Conservation (phyloP, 306 rosid species). For the Cicer yamashitae region DNA sequence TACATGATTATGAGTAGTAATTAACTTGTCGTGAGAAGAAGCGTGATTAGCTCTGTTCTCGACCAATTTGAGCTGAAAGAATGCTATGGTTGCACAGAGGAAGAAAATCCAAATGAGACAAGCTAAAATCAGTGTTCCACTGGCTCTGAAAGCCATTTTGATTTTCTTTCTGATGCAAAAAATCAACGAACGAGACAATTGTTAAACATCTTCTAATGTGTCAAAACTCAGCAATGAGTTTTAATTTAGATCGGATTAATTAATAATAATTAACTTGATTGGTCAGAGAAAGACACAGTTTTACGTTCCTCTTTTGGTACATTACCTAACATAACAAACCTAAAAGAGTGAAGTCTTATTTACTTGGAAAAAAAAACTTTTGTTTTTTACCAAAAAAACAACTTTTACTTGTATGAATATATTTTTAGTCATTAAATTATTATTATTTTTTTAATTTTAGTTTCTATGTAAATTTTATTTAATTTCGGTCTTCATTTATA, state of each 20-base stretch:
- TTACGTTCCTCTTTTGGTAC: too few relatives aligned
- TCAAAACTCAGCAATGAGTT: neutral
- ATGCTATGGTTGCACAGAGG: conserved; percentile 54
- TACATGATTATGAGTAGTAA: conserved; percentile 28
- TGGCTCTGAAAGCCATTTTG: conserved; percentile 42
- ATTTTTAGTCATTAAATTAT: too few relatives aligned
- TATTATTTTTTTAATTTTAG: too few relatives aligned
- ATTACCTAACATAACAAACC: too few relatives aligned
- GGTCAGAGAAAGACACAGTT: neutral
- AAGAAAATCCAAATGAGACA: conserved; percentile 48
- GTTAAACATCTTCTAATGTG: neutral
- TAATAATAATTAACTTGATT: conserved; percentile 11
- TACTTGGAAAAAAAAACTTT: too few relatives aligned
- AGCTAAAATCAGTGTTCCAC: conserved; percentile 28
- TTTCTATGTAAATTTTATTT: too few relatives aligned
- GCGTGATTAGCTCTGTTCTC: conserved; percentile 25
- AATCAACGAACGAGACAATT: neutral
- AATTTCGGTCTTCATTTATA: too few relatives aligned
- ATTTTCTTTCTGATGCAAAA: conserved; percentile 15
- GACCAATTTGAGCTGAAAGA: conserved; percentile 53
- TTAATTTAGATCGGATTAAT: conserved; percentile 29
- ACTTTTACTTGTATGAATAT: too few relatives aligned
- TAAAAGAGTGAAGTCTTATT: too few relatives aligned
- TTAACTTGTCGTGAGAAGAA: conserved; percentile 27
- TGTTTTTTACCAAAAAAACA: too few relatives aligned